Percentiles rank a stretch among this genome's conserved stretches.
phyloP scores from a whole-genome alignment of 1,139 yeast species.

The Wickerhamomyces sp. region DNA sequence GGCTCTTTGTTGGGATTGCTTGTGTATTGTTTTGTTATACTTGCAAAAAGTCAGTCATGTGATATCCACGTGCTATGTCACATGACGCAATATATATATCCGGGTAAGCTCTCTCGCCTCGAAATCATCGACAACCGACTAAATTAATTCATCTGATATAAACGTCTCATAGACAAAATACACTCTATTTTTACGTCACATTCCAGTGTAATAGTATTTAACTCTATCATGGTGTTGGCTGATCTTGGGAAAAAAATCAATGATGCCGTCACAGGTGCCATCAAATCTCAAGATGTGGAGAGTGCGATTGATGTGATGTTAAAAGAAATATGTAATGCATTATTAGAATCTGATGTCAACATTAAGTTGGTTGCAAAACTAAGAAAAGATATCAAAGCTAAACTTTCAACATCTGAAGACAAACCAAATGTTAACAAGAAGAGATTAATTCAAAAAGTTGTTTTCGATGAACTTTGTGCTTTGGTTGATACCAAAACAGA shows the following conservation, averaged over 20 bases:
- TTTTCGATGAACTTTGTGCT: conserved; percentile 85
- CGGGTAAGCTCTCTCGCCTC: not conserved
- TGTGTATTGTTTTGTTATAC: no score
- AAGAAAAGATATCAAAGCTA: conserved; percentile 65
- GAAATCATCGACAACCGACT: no score
- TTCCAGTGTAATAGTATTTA: no score
- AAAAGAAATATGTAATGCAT: conserved; percentile 85
- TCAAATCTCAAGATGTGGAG: conserved; percentile 57
- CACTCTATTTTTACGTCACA: no score
- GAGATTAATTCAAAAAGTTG: conserved; percentile 82
- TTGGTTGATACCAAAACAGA: conserved; percentile 65
- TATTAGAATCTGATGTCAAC: conserved; percentile 89
- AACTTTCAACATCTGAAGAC: conserved; percentile 36
- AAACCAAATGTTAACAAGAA: conserved; percentile 47
- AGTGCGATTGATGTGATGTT: conserved; percentile 61
- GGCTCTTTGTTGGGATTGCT: no score
- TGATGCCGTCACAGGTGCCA: conserved; percentile 65
- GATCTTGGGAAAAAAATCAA: conserved; percentile 88
- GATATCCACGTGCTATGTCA: no score
- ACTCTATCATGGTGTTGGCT: conserved; percentile 73
- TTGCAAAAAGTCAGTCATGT: no score
- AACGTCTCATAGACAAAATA: no score
- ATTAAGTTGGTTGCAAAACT: conserved; percentile 74
- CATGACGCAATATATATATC: not conserved
- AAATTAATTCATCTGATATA: not conserved